Conservation (phyloP, 768 basidiomycete genomes). For the Boletus coccyginus region DNA sequence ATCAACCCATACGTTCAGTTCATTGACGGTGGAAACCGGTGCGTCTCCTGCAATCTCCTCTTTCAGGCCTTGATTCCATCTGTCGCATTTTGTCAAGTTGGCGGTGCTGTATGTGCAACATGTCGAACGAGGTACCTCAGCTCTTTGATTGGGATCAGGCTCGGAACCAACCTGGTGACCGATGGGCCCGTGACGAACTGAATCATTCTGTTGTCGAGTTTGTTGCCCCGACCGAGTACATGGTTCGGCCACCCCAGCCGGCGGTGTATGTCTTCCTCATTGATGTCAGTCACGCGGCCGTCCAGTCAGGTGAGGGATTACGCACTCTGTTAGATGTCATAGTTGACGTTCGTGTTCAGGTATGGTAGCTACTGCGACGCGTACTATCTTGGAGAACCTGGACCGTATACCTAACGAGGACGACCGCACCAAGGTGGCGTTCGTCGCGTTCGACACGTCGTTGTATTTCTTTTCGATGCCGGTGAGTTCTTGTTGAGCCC, state of each 20-base stretch:
- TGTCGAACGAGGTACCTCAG: slow-evolving; percentile 98
- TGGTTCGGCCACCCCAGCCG: slow-evolving; percentile 98
- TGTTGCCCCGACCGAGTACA: slow-evolving; percentile 98
- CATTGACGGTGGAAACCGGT: slow-evolving; percentile 95
- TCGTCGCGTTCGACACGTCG: slow-evolving; percentile 89
- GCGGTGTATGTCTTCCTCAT: slow-evolving; percentile 97
- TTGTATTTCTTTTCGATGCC: slow-evolving; percentile 97
- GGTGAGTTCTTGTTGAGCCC: slow-evolving; percentile 29
- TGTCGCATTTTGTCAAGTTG: slow-evolving; percentile 47
- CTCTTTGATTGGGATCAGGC: slow-evolving; percentile 98
- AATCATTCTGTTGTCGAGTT: slow-evolving; percentile 95
- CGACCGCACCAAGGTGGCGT: slow-evolving; percentile 84
- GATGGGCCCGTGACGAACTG: slow-evolving; percentile 92
- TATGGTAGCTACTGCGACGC: slow-evolving; percentile 98
- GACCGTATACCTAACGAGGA: slow-evolving; percentile 96
- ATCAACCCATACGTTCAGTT: slow-evolving; percentile 98
- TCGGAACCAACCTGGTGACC: slow-evolving; percentile 90
- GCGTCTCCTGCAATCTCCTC: slow-evolving; percentile 19
- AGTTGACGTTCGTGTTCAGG: slow-evolving; percentile 42
- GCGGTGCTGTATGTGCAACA: slow-evolving; percentile 99
- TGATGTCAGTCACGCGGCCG: slow-evolving; percentile 90
- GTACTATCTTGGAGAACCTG: slow-evolving; percentile 92
- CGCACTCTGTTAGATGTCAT: background rate
- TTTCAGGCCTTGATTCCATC: slow-evolving; percentile 1
- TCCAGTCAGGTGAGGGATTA: slow-evolving; percentile 74